Base-by-base conservation (phyloP, 164 flowering plant genomes). In the Pachysandra terminalis region DNA sequence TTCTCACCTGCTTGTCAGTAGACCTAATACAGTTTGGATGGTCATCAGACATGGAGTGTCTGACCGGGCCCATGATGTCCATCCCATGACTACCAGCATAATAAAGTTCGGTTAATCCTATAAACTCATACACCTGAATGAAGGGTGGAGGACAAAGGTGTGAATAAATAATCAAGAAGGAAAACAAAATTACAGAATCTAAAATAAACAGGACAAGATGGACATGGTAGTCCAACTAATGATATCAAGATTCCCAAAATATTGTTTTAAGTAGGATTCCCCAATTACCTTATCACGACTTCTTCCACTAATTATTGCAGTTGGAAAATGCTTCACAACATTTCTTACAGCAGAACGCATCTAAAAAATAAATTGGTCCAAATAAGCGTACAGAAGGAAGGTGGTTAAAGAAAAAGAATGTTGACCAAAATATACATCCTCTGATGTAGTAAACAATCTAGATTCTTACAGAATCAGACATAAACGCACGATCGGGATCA, bases 41-140 rank as follows among this genome's bases (percentile, higher is more conserved):
- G 78, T 75, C 77, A 75, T 67, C 51, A 37, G 84, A 65, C 21
- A 22, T 55, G 2, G 74, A 28, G 13, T 74, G 55, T 52, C 48
- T 77, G 41, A 68, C 78, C 27, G 98, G 96, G 32, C 89, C 78
- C 81, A 83, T 81, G 56, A 95, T 95, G 81, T 95, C 98, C 98
- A 95, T 95, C 35, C 98, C 98, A 82, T 95, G 98, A 78, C 98
- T 95, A 69, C 98, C 98, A 22, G 98, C 98, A 78, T 95, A 95
- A 66, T 85, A 87, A 22, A 95, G 92, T 73, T 89, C 97, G 9
- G 83, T 82, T 74, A 95, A 76, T 74, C 91, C 91, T 69, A 95
- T 84, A 76, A 95, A 83, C 69, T 87, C 90, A 70, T 58, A 86
- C 41, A 91, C 97, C 98, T 94, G 80, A n/a, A 74, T 41, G 25